A percentile compares a stretch with the other conserved stretches of the same genome.
Evolutionary conservation across 805 yeast genomes (phyloP).

Genomic region (Hanseniaspora valbyensis): DNA sequence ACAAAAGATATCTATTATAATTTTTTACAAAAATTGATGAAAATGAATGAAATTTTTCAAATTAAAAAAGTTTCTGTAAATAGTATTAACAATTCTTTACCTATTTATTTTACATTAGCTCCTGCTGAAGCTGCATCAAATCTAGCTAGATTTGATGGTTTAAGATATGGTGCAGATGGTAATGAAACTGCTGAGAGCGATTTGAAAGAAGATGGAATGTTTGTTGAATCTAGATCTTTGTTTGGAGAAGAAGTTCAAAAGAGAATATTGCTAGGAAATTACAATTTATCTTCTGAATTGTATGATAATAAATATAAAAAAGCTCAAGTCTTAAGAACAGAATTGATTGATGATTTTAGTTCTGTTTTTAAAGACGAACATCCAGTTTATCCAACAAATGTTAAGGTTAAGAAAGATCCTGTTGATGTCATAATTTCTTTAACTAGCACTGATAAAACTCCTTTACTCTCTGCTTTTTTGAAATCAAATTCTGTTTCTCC

Average conservation of each 20-base stretch:
- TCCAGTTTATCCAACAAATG: slow-evolving; percentile 25
- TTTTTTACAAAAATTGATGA: slow-evolving; percentile 34
- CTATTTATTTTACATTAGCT: slow-evolving; percentile 76
- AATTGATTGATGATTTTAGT: slow-evolving; percentile 56
- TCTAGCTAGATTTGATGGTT: slow-evolving; percentile 79
- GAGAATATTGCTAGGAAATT: slow-evolving; percentile 76
- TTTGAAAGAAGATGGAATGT: slow-evolving; percentile 32
- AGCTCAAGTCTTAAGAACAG: slow-evolving; percentile 58
- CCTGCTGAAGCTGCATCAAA: slow-evolving; percentile 94
- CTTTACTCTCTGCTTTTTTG: slow-evolving; percentile 37
- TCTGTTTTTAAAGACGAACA: slow-evolving; percentile 45
- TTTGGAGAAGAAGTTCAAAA: slow-evolving; percentile 79
- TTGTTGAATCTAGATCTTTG: slow-evolving; percentile 46
- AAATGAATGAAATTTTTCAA: slow-evolving; percentile 36
- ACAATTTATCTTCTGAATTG: slow-evolving; percentile 64
- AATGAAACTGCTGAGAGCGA: slow-evolving; percentile 28
- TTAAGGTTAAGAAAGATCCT: slow-evolving; percentile 17
- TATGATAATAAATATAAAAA: slow-evolving; percentile 60
- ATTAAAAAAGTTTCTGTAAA: slow-evolving; percentile 63
- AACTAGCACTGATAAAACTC: slow-evolving; percentile 52
- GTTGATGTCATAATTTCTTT: slow-evolving; percentile 69
- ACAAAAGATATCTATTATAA: slow-evolving; percentile 40
- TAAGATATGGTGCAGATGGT: slow-evolving; percentile 61
- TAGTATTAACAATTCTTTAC: slow-evolving; percentile 50
- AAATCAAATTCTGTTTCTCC: slow-evolving; percentile 33